Percentiles rank a stretch among this genome's conserved stretches.
These are phyloP conservation scores for Chytridiales sp. DNA, from an alignment of 371 early-diverging fungal genomes.

Conservation along the genomic window DNA sequence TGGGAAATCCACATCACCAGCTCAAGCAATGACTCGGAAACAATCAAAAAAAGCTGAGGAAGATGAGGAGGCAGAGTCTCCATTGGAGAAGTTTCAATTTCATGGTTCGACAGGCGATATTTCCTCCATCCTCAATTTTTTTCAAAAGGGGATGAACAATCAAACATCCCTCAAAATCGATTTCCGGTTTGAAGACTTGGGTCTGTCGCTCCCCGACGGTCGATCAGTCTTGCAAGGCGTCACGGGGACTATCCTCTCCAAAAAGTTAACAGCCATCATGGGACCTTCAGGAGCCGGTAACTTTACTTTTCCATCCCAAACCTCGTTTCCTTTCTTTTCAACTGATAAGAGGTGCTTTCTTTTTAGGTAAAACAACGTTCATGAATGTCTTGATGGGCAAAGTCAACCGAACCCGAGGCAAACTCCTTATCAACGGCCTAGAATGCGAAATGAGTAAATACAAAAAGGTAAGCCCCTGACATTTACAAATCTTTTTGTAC, in stretches of 20 bases:
- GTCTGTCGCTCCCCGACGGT: constrained; percentile 52
- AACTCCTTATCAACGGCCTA: constrained; percentile 61
- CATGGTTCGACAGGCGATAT: too few species aligned
- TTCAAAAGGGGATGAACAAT: constrained; percentile 1
- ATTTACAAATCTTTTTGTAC: constrained; percentile 24
- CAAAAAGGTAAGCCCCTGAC: constrained; percentile 1
- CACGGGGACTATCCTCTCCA: constrained; percentile 48
- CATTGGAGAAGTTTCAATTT: too few species aligned
- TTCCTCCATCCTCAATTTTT: neutral
- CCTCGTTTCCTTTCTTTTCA: neutral
- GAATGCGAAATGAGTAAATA: constrained; percentile 47
- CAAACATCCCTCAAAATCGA: constrained; percentile 23
- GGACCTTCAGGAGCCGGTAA: constrained; percentile 80
- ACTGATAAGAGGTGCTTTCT: neutral
- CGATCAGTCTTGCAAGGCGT: constrained; percentile 53
- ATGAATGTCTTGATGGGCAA: constrained; percentile 53
- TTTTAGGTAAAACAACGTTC: constrained; percentile 27
- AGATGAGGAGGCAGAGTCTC: too few species aligned
- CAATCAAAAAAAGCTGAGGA: too few species aligned
- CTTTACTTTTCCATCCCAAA: neutral
- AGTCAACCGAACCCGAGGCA: constrained; percentile 52
- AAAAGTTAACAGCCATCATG: constrained; percentile 72
- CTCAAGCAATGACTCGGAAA: too few species aligned
- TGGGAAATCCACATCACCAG: too few species aligned
- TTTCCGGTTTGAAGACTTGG: constrained; percentile 55